Percentiles rank a stretch among this genome's conserved stretches.
phyloP scores from a whole-genome alignment of 768 basidiomycete species.

The Podaxis carcinomalis region DNA sequence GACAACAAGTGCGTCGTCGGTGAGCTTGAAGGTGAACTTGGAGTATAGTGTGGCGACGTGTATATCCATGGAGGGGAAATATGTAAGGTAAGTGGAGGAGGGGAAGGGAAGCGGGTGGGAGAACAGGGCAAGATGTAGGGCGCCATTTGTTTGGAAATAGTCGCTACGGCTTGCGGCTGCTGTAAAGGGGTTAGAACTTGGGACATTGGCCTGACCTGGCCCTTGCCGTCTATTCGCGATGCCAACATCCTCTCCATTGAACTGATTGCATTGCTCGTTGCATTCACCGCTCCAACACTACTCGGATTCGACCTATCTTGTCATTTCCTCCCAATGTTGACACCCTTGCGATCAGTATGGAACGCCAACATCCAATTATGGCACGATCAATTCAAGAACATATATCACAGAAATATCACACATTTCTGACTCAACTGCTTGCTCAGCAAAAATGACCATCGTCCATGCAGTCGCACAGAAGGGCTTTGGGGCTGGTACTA shows the following conservation, averaged over 20 bases:
- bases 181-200: not conserved
- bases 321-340: not conserved
- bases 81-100: not conserved
- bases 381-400: not conserved
- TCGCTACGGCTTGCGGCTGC: not conserved
- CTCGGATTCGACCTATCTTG: not conserved
- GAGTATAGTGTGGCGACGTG: not conserved
- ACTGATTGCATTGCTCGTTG: not conserved
- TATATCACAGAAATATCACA: not conserved
- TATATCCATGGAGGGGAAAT: slow-evolving; percentile 4
- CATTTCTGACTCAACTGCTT: slow-evolving; percentile 2
- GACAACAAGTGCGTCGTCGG: slow-evolving; percentile 10
- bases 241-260: not conserved
- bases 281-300: too few species aligned
- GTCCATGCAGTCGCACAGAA: slow-evolving; percentile 65
- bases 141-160: slow-evolving; percentile 12
- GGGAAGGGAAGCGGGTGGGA: not conserved
- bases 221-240: not conserved
- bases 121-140: not conserved
- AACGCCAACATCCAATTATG: not conserved
- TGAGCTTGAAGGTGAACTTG: slow-evolving; percentile 8
- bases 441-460: slow-evolving; percentile 22
- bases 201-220: slow-evolving; percentile 2
- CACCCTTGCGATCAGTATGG: not conserved
- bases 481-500: slow-evolving; percentile 80